phyloP scores from a whole-genome alignment of 768 basidiomycete species.

The Collybia mongolica region DNA sequence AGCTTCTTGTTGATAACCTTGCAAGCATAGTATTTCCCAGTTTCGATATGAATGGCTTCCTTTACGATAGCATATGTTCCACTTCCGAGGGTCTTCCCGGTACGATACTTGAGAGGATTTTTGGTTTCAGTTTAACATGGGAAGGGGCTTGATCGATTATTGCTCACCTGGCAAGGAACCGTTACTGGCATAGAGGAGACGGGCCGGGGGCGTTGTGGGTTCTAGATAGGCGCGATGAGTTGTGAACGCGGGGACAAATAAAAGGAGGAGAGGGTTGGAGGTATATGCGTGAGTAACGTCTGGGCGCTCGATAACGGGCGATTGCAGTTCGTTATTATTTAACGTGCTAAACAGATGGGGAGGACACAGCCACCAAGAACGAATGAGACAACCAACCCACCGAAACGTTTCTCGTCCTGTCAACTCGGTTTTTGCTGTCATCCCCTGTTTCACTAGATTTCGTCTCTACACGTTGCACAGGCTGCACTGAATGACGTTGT shows the following conservation, averaged over 20 bases:
- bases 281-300: background rate
- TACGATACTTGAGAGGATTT: constrained; percentile 63
- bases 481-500: constrained; percentile 5
- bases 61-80: constrained; percentile 96
- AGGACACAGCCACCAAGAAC: constrained; percentile 15
- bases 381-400: background rate
- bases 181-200: constrained; percentile 30
- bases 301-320: constrained; percentile 12
- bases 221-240: constrained; percentile 6
- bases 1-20: constrained; percentile 99
- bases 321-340: constrained; percentile 5
- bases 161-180: constrained; percentile 46
- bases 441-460: background rate
- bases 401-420: background rate
- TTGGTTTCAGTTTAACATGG: constrained; percentile 3
- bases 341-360: background rate
- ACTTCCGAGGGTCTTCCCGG: constrained; percentile 84
- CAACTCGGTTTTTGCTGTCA: background rate
- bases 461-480: background rate
- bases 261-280: background rate
- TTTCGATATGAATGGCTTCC: constrained; percentile 93
- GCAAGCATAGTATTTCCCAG: constrained; percentile 92
- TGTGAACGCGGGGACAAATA: background rate
- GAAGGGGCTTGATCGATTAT: constrained; percentile 8
- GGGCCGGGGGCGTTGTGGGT: constrained; percentile 2